Evolutionary conservation across 108 stramenopile species (phyloP).

Genomic region (Pseudonitzschia multistriata): DNA sequence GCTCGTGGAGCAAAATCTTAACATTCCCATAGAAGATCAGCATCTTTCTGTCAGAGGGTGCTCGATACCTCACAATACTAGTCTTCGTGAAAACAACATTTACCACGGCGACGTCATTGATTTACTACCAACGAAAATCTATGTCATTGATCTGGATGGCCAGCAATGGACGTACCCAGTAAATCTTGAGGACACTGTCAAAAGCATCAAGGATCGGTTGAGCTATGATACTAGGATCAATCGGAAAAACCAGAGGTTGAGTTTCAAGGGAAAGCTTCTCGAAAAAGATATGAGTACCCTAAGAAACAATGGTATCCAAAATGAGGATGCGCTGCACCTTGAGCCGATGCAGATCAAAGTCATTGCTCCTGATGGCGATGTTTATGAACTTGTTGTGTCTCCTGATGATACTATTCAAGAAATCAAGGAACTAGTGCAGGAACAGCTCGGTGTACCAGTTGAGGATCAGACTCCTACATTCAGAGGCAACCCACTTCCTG

Average conservation of each 20-base stretch:
- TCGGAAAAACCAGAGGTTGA: conserved; percentile 46
- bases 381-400: conserved; percentile 3
- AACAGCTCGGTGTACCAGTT: conserved; percentile 19
- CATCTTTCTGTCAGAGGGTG: conserved; percentile 19
- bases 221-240: conserved; percentile 16
- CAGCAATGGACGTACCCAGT: conserved; percentile 15
- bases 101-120: conserved; percentile 25
- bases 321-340: conserved; percentile 15
- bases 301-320: conserved; percentile 6
- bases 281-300: conserved; percentile 20
- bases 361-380: conserved; percentile 11
- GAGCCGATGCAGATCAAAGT: conserved; percentile 33
- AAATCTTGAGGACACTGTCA: conserved; percentile 23
- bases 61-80: conserved; percentile 18
- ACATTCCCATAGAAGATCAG: conserved; percentile 28
- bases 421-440: conserved; percentile 18
- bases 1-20: conserved; percentile 16
- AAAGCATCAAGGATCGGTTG: conserved; percentile 21
- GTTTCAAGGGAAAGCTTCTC: conserved; percentile 56
- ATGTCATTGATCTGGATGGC: conserved; percentile 15
- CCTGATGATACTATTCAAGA: conserved; percentile 23
- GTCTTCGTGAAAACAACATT: conserved; percentile 21
- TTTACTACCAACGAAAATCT: conserved; percentile 34
- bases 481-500: conserved; percentile 81
- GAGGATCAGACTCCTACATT: conserved; percentile 61